Evolutionary conservation across 2,329 filamentous ascomycete species (phyloP).

Genomic region (Neocucurbitaria cava): DNA sequence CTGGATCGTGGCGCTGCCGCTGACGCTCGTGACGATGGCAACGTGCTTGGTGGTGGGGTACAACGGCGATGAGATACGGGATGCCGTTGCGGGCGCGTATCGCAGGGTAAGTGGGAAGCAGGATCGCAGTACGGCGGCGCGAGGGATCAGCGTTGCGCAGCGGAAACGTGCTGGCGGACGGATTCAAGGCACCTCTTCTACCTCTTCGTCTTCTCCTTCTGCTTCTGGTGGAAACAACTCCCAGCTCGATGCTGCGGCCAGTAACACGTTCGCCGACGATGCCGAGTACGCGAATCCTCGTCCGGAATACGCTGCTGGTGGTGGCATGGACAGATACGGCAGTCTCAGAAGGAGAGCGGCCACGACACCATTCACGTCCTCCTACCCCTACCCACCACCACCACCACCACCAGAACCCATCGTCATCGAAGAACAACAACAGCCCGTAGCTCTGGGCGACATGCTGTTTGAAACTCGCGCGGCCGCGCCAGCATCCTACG

Average conservation of each 20-base stretch:
- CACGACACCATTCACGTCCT: not conserved
- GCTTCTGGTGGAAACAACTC: too few species aligned
- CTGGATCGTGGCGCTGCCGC: slow-evolving; percentile 45
- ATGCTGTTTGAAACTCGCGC: not conserved
- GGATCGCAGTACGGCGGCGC: slow-evolving; percentile 11
- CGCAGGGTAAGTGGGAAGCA: slow-evolving; percentile 29
- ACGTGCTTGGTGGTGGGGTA: slow-evolving; percentile 37
- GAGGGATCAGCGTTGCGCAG: slow-evolving; percentile 35
- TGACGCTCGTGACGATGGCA: slow-evolving; percentile 35
- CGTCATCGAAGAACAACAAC: too few species aligned
- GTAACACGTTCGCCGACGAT: slow-evolving; percentile 23
- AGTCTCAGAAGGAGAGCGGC: not conserved
- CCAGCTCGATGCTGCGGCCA: slow-evolving; percentile 6
- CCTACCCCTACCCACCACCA: not conserved
- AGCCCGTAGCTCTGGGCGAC: too few species aligned
- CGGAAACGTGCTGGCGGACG: slow-evolving; percentile 27
- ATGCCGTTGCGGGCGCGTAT: slow-evolving; percentile 13
- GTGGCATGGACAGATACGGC: not conserved
- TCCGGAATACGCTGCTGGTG: slow-evolving; percentile 9
- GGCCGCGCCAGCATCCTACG: not conserved
- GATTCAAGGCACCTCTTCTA: slow-evolving; percentile 7
- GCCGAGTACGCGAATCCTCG: slow-evolving; percentile 31
- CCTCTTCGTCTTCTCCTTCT: too few species aligned
- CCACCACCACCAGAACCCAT: not conserved
- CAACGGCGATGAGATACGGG: slow-evolving; percentile 36